Base-by-base conservation (phyloP, 345 rosid genomes). In the Hypericum perforatum region DNA sequence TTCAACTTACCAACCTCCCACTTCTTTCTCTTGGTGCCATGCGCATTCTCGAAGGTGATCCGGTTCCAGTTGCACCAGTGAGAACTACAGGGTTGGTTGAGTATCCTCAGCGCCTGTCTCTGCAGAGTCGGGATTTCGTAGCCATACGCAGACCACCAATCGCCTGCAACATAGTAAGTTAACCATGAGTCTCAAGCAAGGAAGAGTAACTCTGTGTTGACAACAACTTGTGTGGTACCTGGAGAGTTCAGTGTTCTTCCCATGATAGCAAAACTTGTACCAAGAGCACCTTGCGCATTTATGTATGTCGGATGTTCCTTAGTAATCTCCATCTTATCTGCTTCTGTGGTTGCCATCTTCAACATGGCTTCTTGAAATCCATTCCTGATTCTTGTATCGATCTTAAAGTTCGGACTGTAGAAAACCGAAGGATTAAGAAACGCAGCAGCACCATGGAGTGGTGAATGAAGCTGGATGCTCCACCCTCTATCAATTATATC, bases 341-440 rank as follows among this genome's bases (percentile, higher is more conserved):
- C 64, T n/a, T 78, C 78, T 1, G 78, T 58, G 36, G 52, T 58
- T 36, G 71, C 84, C 71, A 81, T 56, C 63, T 68, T 81, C 60
- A 70, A 57, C 84, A 81, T 76, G 53, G 81, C 76, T 60, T 81
- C 84, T 70, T 78, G 88, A 68, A 81, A 81, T 37, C 88, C 84
- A 59, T 76, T 78, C 72, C 88, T 74, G 69, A 78, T 62, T 50
- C 73, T 62, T 39, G 64, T 56, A 60, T 78, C 84, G 22, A 72
- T 63, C 74, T 76, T 72, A 12, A 71, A 74, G 58, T 70, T 76
- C 0, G 74, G 78, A 59, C 63, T 74, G 65, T 76, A 78, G 64
- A 81, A 78, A 52, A 76, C 72, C 37, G 80, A 81, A 37, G 88
- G 84, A 59, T 81, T 81, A 15, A 78, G 70, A 55, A 74, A 81